Evolutionary conservation across 1,139 yeast species (phyloP), one percentile per base, ranked within the genome.

Genomic region (Nakaseomyces bracarensis): DNA sequence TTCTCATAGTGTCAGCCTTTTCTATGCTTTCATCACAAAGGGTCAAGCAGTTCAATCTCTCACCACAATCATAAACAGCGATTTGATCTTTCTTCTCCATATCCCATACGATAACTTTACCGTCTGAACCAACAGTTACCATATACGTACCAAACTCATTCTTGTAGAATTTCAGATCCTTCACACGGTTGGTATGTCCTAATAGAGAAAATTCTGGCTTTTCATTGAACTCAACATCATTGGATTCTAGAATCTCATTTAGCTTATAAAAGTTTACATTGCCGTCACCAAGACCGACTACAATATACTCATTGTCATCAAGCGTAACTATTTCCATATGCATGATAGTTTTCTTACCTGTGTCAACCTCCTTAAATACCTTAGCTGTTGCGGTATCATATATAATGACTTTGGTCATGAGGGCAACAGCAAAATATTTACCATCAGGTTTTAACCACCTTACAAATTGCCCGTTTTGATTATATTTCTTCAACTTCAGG

Each of bases 41-140:
- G 11, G 80, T 75, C 14, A 87, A 80, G 66, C 96, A 89, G 61
- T 86, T 91, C 49, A 91, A 72, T 57, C 98, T 73, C 64, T 91
- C 96, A n/a, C 95, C 95, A 20, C 93, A 76, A 50, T 81, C 86
- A 61, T 87, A 89, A 2, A 86, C 93, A 0, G 96, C 96, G 18
- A 86, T 72, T 62, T 87, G 95, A 53, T 84, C 95, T 52, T 72
- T 72, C 1, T 67, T 56, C 3, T 66, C 54, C 55, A 89, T 66
- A 57, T 87, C 83, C 96, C 97, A 91, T 2, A 91, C 80, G 11
- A 89, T 95, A 43, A 91, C 79, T 55, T 77, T 82, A 30, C 98
- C 97, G 61, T 91, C 97, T 0, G 96, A 85, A 0, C 96, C 84
- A 10, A 87, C 86, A 2, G 95, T 82, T 1, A 84, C 72, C 59